Evolutionary conservation across 495 filamentous ascomycete species (phyloP), one percentile per base, ranked within the genome.

Genomic region (Sordaria brevicollis): DNA sequence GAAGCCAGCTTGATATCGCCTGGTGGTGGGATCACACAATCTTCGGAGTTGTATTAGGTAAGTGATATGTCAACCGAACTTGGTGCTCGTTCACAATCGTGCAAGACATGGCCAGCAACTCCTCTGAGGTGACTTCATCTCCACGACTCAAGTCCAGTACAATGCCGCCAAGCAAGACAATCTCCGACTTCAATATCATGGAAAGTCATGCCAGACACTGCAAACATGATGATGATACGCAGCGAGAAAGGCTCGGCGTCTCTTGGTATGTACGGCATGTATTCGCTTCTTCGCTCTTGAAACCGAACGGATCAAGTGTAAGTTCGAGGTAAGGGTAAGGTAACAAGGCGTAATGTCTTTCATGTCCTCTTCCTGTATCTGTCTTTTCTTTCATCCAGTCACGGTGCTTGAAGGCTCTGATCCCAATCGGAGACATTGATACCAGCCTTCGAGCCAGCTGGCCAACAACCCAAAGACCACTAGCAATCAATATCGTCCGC

Each of bases 371-470:
- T 54, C n/a, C n/a, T n/a, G n/a, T n/a, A n/a, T n/a, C n/a, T n/a
- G n/a, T n/a, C 11, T 13, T 62, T 29, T 6, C 25, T 0, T 62
- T 62, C 13, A 19, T 21, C 39, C 39, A 57, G 25, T 57, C 1
- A 31, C 5, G 0, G 11, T 57, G 4, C 49, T 4, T 7, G 49
- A 1, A 31, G 11, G 0, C 0, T 57, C 11, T 31, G 0, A 31
- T 31, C 11, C 49, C 25, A 57, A 57, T 31, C 49, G 49, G 11
- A 57, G 13, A 57, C 49, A 57, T 57, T 17, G 21, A 57, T 54
- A 10, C 41, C 41, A 10, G 2, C 21, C 21, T 25, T 9, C 10
- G 11, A 38, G 11, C 35, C 2, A 13, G 5, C 21, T 0, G 19
- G 21, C 43, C 4, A 54, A 21, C n/a, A n/a, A n/a, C n/a, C n/a